A percentile compares a stretch with the other conserved stretches of the same genome.
Evolutionary conservation across 768 basidiomycete genomes (phyloP).

Genomic region (Collybia sordida): DNA sequence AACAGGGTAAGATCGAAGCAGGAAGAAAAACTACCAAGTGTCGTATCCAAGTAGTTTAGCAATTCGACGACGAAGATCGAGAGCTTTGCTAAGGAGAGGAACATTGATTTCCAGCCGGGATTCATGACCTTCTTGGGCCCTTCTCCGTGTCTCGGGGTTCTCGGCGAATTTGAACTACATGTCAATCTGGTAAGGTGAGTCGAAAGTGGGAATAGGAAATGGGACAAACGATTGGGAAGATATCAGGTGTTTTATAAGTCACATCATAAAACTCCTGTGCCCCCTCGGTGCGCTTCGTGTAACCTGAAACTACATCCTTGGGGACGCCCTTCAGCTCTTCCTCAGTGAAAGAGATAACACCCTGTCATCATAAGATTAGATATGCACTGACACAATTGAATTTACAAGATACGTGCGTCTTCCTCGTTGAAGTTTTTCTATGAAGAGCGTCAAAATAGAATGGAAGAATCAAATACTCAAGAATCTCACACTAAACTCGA

Average conservation of each 20-base stretch:
- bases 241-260: conserved; percentile 82
- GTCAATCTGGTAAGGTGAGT: neutral
- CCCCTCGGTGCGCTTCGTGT: conserved; percentile 60
- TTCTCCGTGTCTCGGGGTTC: conserved; percentile 64
- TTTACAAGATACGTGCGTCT: conserved; percentile 42
- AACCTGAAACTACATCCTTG: conserved; percentile 76
- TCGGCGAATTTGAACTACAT: conserved; percentile 78
- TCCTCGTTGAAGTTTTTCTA: conserved; percentile 93
- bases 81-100: conserved; percentile 63
- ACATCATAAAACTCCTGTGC: conserved; percentile 64
- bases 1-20: neutral
- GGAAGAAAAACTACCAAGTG: conserved; percentile 47
- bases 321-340: conserved; percentile 84
- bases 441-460: neutral
- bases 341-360: conserved; percentile 58
- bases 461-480: conserved; percentile 7
- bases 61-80: conserved; percentile 70
- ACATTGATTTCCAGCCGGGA: conserved; percentile 67
- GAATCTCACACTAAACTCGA: conserved; percentile 71
- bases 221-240: conserved; percentile 66
- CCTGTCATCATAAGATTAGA: conserved; percentile 34
- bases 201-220: neutral
- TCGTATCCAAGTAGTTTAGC: conserved; percentile 68
- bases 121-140: conserved; percentile 68
- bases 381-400: neutral